Percentiles rank a stretch among this genome's conserved stretches.
phyloP scores from a whole-genome alignment of 1,139 yeast species.

The Sugiyamaella japonica region DNA sequence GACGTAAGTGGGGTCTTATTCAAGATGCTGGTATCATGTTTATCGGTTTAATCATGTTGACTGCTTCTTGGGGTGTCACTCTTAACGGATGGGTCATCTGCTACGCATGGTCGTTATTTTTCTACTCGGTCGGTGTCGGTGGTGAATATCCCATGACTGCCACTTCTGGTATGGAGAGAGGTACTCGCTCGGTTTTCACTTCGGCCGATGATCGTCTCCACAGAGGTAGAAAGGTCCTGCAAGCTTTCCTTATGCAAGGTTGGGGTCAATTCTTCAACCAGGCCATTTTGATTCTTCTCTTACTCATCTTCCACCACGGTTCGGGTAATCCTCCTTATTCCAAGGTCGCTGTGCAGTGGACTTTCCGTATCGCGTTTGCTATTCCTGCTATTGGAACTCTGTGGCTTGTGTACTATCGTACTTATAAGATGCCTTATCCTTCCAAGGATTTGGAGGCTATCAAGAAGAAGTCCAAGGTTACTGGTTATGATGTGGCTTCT shows the following conservation, averaged over 20 bases:
- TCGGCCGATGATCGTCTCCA: conserved; percentile 42
- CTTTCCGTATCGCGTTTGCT: conserved; percentile 42
- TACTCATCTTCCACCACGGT: conserved; percentile 49
- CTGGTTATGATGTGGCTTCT: conserved; percentile 41
- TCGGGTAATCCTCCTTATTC: conserved; percentile 46
- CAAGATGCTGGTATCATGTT: conserved; percentile 44
- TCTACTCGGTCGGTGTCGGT: conserved; percentile 86
- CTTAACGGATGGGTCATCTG: conserved; percentile 48
- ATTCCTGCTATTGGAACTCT: conserved; percentile 44
- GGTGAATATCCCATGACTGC: conserved; percentile 99
- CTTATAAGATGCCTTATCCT: conserved; percentile 42
- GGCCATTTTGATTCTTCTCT: conserved; percentile 39
- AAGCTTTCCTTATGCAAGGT: conserved; percentile 47
- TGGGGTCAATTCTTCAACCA: conserved; percentile 48
- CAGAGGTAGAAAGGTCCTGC: conserved; percentile 45
- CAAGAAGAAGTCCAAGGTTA: conserved; percentile 39
- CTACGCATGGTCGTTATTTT: conserved; percentile 65
- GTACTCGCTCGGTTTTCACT: conserved; percentile 35
- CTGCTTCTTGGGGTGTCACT: conserved; percentile 47
- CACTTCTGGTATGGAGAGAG: conserved; percentile 44
- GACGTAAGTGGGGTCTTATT: conserved; percentile 75
- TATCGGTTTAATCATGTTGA: conserved; percentile 76
- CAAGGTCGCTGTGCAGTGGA: conserved; percentile 41
- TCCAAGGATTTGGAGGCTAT: conserved; percentile 36
- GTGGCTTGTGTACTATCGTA: conserved; percentile 43